Conservation (phyloP, 2,329 filamentous ascomycete species). For the Fusarium sp. region DNA sequence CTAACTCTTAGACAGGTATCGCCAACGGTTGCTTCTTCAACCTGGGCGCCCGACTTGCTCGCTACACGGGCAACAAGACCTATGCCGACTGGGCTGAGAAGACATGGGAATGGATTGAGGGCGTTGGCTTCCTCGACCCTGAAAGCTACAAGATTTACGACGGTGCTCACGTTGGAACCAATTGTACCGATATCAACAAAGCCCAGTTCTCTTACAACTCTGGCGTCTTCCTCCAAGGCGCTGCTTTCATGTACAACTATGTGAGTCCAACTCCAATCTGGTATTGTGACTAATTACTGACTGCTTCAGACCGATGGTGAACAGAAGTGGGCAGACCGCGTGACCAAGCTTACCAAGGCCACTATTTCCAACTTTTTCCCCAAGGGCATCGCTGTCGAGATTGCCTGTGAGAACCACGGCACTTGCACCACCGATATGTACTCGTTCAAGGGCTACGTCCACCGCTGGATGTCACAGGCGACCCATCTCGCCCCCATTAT, state of each 20-base stretch:
- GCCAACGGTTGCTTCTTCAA: conserved; percentile 73
- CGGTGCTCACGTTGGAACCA: conserved; percentile 61
- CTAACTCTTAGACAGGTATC: conserved; percentile 52
- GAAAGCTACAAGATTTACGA: conserved; percentile 70
- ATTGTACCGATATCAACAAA: conserved; percentile 66
- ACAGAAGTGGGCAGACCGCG: conserved; percentile 62
- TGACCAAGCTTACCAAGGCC: conserved; percentile 55
- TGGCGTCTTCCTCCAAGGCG: conserved; percentile 67
- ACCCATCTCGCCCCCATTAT: conserved; percentile 67
- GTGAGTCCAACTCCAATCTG: conserved; percentile 47
- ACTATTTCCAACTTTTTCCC: conserved; percentile 63
- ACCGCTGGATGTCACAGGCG: conserved; percentile 65
- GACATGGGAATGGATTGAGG: conserved; percentile 70
- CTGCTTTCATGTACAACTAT: conserved; percentile 72
- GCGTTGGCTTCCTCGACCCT: conserved; percentile 68
- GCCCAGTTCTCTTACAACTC: conserved; percentile 71
- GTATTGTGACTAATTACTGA: conserved; percentile 8
- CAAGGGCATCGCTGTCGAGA: conserved; percentile 67
- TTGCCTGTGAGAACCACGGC: conserved; percentile 65
- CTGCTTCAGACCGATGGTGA: conserved; percentile 57
- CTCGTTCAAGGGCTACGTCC: conserved; percentile 71
- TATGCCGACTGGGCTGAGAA: conserved; percentile 73
- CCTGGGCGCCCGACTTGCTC: conserved; percentile 74
- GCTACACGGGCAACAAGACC: conserved; percentile 74
- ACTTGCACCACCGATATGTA: conserved; percentile 72